Conservation (phyloP, 768 basidiomycete genomes). For the Mycena pura region DNA sequence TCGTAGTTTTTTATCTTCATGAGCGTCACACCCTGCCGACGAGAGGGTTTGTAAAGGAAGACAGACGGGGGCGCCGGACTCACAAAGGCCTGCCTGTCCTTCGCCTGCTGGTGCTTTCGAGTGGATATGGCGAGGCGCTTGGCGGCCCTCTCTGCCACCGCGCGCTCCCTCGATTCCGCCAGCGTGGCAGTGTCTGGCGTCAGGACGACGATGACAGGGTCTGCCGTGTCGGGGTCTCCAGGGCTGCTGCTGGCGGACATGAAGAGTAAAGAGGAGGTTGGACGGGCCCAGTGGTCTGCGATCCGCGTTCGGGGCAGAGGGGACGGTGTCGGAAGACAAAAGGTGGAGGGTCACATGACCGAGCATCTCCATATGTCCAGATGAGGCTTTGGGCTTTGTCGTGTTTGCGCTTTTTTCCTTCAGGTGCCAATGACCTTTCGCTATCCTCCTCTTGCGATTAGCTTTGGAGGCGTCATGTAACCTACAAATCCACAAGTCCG, state of each 20-base stretch:
- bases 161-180: background rate
- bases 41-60: too few relatives aligned
- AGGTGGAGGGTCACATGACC: background rate
- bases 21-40: slow-evolving; percentile 20
- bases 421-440: too few relatives aligned
- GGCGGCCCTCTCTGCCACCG: slow-evolving; percentile 18
- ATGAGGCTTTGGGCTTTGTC: too few relatives aligned
- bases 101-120: background rate
- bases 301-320: background rate
- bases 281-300: background rate
- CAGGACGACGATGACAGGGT: slow-evolving; percentile 24
- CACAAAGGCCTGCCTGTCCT: slow-evolving; percentile 16
- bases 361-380: slow-evolving; percentile 6
- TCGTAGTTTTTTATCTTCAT: slow-evolving; percentile 26
- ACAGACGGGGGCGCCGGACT: too few relatives aligned
- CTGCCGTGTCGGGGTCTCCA: slow-evolving; percentile 4
- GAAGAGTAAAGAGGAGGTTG: background rate
- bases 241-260: slow-evolving; percentile 16
- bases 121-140: background rate
- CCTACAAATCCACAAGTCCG: too few relatives aligned
- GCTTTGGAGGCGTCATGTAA: too few relatives aligned
- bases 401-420: too few relatives aligned
- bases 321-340: background rate
- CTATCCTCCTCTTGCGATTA: too few relatives aligned
- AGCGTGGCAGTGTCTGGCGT: slow-evolving; percentile 23